Base-by-base conservation (phyloP, 106 monocot species). In the Apostasia ramifera region DNA sequence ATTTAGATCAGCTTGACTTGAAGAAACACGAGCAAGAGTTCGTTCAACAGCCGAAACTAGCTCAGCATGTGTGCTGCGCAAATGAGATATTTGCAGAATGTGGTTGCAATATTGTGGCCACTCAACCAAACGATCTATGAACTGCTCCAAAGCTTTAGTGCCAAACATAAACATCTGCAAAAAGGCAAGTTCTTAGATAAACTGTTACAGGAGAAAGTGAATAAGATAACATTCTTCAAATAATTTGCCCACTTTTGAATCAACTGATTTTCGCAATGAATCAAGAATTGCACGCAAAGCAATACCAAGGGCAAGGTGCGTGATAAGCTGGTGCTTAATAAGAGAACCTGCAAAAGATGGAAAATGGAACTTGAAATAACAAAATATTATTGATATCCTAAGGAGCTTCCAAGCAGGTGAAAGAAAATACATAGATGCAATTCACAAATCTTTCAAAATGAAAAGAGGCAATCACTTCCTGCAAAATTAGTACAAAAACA, bases 311-410 rank as follows among this genome's bases (percentile, higher is more conserved):
- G 80, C 50, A 48, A 89, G 82, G 76, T 89, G 86, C 62, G 86
- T 89, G 67, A 97, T 89, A 73, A 92, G 89, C 67, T 97, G 92
- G 70, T 92, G 80, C 74, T 92, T 97, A 79, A 97, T 97, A 50
- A 97, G 78, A 64, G 89, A 86, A 63, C 95, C 95, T 97, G 73
- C 42, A 51, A 74, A 68, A 51, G 1, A 42, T 39, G 5, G 0
- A 61, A 13, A n/a, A 63, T 49, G 1, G 1, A 50, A 2, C 49
- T 66, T 8, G 7, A 2, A 1, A 42, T 43, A 69, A 13, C 7
- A 55, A 52, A 55, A 69, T 11, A 48, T 26, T 26, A 26, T 26
- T 26, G 26, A 26, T 26, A 26, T 26, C 26, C 26, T 26, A 26
- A 26, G 26, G 26, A 26, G 0, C 26, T 26, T 26, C 26, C 26